These are phyloP conservation scores for Aspergillus udagawae DNA, from an alignment of 2,329 filamentous ascomycete genomes.

Conservation along the genomic window DNA sequence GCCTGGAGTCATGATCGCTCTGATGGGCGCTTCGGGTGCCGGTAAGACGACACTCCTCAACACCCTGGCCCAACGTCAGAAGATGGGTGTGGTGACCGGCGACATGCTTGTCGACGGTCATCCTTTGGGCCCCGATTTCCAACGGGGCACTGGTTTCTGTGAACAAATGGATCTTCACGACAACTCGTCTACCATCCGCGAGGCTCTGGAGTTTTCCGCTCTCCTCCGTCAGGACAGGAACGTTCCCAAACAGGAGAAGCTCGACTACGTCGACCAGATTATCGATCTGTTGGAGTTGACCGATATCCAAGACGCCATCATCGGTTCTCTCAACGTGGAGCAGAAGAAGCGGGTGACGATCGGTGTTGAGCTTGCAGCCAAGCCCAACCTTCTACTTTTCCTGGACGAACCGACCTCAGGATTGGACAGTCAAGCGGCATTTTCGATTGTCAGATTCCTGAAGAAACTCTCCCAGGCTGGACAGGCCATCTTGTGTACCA, in stretches of 20 bases:
- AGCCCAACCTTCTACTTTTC: conserved; percentile 65
- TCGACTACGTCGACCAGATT: conserved; percentile 63
- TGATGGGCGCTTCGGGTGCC: conserved; percentile 77
- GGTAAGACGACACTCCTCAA: conserved; percentile 83
- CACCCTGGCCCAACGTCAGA: conserved; percentile 69
- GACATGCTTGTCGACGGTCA: conserved; percentile 69
- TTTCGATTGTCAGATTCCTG: conserved; percentile 64
- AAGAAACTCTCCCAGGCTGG: conserved; percentile 64
- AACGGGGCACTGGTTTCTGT: conserved; percentile 66
- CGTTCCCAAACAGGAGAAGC: conserved; percentile 56
- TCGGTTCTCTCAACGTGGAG: conserved; percentile 63
- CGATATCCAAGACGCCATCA: conserved; percentile 64
- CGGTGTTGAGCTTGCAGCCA: conserved; percentile 67
- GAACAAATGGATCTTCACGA: conserved; percentile 71
- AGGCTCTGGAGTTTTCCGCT: conserved; percentile 66
- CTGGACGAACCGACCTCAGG: conserved; percentile 69
- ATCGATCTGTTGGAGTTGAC: conserved; percentile 62
- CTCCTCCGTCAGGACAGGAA: conserved; percentile 57
- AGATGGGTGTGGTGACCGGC: conserved; percentile 59
- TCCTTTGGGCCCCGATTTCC: conserved; percentile 59
- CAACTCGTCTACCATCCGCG: conserved; percentile 61
- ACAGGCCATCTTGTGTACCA: conserved; percentile 70
- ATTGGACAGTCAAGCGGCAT: conserved; percentile 66
- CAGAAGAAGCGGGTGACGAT: conserved; percentile 70
- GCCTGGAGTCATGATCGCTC: conserved; percentile 72